Percentiles rank a stretch among this genome's conserved stretches.
These are phyloP conservation scores for Podospora fimiseda DNA, from an alignment of 495 filamentous ascomycete genomes.

Conservation along the genomic window DNA sequence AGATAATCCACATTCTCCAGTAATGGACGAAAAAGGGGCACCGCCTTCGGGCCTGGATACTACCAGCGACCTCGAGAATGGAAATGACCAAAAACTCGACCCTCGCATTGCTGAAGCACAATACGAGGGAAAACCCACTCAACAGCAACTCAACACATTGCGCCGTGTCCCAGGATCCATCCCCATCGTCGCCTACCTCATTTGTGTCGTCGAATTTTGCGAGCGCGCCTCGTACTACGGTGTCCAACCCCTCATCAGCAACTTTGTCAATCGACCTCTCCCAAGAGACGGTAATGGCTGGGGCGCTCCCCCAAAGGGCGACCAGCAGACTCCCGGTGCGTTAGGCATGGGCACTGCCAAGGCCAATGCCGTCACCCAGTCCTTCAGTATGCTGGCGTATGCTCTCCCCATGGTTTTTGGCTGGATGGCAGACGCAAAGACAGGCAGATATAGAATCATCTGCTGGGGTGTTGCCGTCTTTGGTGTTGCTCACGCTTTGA, in stretches of 20 bases:
- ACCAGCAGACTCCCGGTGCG: constrained; percentile 52
- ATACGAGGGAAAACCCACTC: constrained; percentile 49
- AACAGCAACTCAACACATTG: constrained; percentile 48
- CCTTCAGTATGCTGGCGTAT: constrained; percentile 57
- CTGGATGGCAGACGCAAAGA: constrained; percentile 51
- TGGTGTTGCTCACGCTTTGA: constrained; percentile 58
- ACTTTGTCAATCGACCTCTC: constrained; percentile 52
- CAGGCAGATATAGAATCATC: constrained; percentile 58
- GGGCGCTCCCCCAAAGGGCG: constrained; percentile 50
- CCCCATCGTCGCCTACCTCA: constrained; percentile 46
- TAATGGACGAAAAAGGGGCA: not conserved
- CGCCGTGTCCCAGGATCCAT: constrained; percentile 51
- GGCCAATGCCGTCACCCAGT: constrained; percentile 52
- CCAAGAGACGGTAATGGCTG: constrained; percentile 55
- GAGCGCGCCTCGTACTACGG: constrained; percentile 58
- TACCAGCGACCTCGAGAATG: not conserved
- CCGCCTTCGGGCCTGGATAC: not conserved
- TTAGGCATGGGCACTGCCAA: constrained; percentile 55
- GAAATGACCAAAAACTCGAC: constrained; percentile 18
- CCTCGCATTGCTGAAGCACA: constrained; percentile 31
- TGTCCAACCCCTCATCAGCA: constrained; percentile 49
- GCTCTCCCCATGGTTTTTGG: constrained; percentile 51
- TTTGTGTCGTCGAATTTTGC: constrained; percentile 56
- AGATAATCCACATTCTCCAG: not conserved
- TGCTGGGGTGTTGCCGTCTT: constrained; percentile 57